Percentiles rank a stretch among this genome's conserved stretches.
Evolutionary conservation across 2,329 filamentous ascomycete species (phyloP).

Genomic region (Aureobasidium sp.): DNA sequence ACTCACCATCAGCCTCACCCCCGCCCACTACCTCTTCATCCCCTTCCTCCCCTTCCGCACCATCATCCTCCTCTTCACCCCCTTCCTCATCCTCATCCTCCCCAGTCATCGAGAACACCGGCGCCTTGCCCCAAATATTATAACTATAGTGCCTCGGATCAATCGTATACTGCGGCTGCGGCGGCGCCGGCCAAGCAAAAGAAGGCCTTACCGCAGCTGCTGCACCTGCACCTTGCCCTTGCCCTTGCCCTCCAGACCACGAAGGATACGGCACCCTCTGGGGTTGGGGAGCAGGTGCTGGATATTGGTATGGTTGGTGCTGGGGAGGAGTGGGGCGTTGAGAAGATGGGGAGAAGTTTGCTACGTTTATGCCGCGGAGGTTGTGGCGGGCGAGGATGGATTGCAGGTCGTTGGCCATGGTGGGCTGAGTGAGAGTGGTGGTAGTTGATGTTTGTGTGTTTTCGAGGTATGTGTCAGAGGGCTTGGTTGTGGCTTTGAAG

Average conservation of each 20-base stretch:
- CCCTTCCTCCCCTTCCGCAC: neutral
- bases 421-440: too few relatives aligned
- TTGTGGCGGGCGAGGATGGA: conserved; percentile 6
- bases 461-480: too few relatives aligned
- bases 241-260: too few relatives aligned
- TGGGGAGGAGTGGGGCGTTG: neutral
- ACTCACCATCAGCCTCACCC: neutral
- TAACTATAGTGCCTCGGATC: conserved; percentile 8
- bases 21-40: neutral
- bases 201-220: neutral
- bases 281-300: neutral
- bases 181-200: neutral
- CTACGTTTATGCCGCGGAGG: neutral
- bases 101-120: neutral
- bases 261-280: neutral
- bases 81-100: conserved; percentile 5
- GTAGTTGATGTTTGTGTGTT: neutral
- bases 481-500: too few relatives aligned
- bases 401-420: neutral
- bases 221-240: neutral
- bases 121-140: conserved; percentile 4
- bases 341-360: neutral
- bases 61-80: neutral
- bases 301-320: neutral
- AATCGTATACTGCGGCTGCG: conserved; percentile 1